Evolutionary conservation across 371 early-diverging fungal species (phyloP), one percentile per base, ranked within the genome.

Genomic region (Umbelopsis sp.): DNA sequence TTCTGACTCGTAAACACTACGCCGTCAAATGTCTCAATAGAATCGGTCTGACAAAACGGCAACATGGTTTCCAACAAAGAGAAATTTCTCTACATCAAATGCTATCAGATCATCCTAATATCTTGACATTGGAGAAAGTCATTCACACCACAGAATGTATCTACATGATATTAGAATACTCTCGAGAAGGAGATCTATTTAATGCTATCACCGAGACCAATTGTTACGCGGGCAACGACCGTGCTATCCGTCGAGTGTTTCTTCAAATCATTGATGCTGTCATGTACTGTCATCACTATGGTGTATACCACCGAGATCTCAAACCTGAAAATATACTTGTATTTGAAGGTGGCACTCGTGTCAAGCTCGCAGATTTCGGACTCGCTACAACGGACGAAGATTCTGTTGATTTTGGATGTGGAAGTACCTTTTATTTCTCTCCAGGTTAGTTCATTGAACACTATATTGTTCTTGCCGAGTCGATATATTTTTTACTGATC

Each of bases 281-380:
- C 22, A 73, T 74, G 45, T 81, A 84, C 67, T 87, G 86, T 63
- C 92, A 91, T 71, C 69, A 69, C 12, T 69, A 77, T 16, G 83
- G 85, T 18, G 79, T 92, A 16, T 89, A 80, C 68, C 92, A 92
- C 70, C 86, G 93, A 22, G 94, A 94, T 71, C 74, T 92, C 32
- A 92, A 92, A 71, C 92, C 92, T 41, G 91, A 91, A 70, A 91
- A 89, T 53, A 82, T 91, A 25, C 78, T 88, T 25, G 81, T 86
- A 29, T 82, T 84, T 65, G 74, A 80, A 35, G 67, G 70, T 18
- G 85, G 84, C 2, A 66, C 68, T 16, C 80, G 81, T 0, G 76
- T 96, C 69, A 95, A 96, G 75, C 83, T 98, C 22, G 91, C 95
- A 20, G 98, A 97, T 75, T 98, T 97, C 86, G 98, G 98, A 0